phyloP scores from a whole-genome alignment of 768 basidiomycete species.

The Royoungia palumana region DNA sequence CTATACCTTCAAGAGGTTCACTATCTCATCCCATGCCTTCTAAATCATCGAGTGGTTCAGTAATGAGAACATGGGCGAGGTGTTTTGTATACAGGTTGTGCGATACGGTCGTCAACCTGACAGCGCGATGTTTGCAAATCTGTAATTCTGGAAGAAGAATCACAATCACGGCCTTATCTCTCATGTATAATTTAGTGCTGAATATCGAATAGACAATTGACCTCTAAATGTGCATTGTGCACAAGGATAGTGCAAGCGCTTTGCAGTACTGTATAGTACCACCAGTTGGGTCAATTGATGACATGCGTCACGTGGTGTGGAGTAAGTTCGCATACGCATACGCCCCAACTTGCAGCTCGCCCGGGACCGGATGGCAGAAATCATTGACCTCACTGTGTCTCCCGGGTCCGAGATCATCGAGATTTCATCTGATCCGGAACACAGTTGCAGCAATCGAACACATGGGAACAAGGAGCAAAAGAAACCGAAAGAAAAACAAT shows the following conservation, averaged over 20 bases:
- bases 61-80: not conserved
- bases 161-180: not conserved
- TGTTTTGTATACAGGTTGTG: not conserved
- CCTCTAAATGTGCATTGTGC: too few species aligned
- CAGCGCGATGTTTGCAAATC: not conserved
- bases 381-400: constrained; percentile 34
- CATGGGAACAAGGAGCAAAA: constrained; percentile 23
- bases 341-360: too few species aligned
- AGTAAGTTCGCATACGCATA: constrained; percentile 1
- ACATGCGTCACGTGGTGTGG: too few species aligned
- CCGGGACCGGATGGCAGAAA: constrained; percentile 23
- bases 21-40: constrained; percentile 56
- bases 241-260: not conserved
- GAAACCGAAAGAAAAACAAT: constrained; percentile 25
- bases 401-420: constrained; percentile 30
- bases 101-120: not conserved
- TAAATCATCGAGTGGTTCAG: constrained; percentile 18
- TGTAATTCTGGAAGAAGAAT: constrained; percentile 5
- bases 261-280: too few species aligned
- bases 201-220: not conserved
- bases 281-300: too few species aligned
- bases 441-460: constrained; percentile 1
- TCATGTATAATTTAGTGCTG: not conserved
- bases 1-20: constrained; percentile 79
- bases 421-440: constrained; percentile 26